A percentile compares a stretch with the other conserved stretches of the same genome.
Evolutionary conservation across 2,329 filamentous ascomycete species (phyloP).

Genomic region (Geosmithia flava): DNA sequence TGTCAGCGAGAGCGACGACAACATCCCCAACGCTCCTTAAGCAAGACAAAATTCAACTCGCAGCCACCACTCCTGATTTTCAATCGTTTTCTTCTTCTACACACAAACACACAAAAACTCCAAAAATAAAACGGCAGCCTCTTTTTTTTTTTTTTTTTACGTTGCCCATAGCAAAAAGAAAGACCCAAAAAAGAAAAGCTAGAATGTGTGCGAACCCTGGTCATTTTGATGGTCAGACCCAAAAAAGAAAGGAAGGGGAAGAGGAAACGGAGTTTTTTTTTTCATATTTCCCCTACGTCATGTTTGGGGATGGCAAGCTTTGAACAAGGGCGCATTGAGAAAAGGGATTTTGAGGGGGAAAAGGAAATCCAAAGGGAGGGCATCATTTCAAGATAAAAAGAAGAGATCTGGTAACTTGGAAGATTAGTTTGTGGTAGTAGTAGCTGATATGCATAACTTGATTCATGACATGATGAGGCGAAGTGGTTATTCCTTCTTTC

Average conservation of each 20-base stretch:
- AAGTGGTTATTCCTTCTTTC: neutral
- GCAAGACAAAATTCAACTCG: neutral
- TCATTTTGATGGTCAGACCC: neutral
- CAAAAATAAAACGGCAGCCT: no score
- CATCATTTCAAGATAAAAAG: neutral
- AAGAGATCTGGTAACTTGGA: neutral
- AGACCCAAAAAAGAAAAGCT: neutral
- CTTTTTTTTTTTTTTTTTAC: no score
- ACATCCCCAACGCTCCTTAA: conserved; percentile 33
- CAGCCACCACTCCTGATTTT: neutral
- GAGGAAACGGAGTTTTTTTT: neutral
- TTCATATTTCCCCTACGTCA: neutral
- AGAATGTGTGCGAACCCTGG: neutral
- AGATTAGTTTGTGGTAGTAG: neutral
- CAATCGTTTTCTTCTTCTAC: neutral
- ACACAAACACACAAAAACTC: neutral
- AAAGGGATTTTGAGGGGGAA: no score
- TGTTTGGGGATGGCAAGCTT: neutral
- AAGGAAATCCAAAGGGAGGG: neutral
- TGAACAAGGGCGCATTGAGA: neutral
- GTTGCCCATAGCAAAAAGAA: neutral
- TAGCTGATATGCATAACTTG: neutral
- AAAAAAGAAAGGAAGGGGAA: neutral
- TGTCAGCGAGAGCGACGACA: conserved; percentile 89
- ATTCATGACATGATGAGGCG: neutral